phyloP scores from a whole-genome alignment of 2,329 filamentous ascomycete genomes.

The Graphilbum fragrans region DNA sequence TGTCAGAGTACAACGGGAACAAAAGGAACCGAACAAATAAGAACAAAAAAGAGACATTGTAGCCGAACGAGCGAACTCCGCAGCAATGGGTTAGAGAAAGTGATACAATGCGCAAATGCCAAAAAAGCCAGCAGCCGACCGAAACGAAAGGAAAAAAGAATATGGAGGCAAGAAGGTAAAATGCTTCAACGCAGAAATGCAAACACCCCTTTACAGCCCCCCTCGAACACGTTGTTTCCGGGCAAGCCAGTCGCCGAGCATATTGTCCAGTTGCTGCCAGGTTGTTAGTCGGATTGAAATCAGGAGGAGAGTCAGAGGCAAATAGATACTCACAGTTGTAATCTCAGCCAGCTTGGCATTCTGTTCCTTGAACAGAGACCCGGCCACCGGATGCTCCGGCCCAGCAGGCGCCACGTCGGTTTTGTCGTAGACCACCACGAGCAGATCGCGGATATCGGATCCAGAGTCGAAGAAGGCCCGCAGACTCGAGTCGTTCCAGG shows the following conservation, averaged over 20 bases:
- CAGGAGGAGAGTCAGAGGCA: not conserved
- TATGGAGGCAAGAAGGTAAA: not conserved
- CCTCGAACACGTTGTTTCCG: slow-evolving; percentile 52
- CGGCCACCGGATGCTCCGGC: slow-evolving; percentile 75
- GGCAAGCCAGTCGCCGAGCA: slow-evolving; percentile 74
- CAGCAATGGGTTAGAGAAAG: not conserved
- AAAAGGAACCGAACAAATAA: not conserved
- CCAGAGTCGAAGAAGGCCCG: slow-evolving; percentile 85
- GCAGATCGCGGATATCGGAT: slow-evolving; percentile 76
- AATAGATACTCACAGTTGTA: slow-evolving; percentile 47
- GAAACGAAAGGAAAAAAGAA: not conserved
- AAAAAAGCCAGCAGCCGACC: too few species aligned
- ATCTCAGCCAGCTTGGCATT: slow-evolving; percentile 79
- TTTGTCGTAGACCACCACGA: slow-evolving; percentile 88
- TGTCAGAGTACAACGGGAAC: too few species aligned
- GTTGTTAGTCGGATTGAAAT: not conserved
- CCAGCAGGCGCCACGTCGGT: slow-evolving; percentile 67
- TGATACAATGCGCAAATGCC: not conserved
- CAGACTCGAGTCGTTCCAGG: slow-evolving; percentile 80
- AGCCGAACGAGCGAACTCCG: too few species aligned
- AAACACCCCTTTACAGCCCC: slow-evolving; percentile 22
- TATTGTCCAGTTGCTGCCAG: slow-evolving; percentile 63
- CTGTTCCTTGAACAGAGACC: slow-evolving; percentile 73
- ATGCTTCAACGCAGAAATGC: not conserved
- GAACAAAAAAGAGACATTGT: not conserved